phyloP scores from a whole-genome alignment of 345 rosid species.

The Eucalyptus erythrocorys region DNA sequence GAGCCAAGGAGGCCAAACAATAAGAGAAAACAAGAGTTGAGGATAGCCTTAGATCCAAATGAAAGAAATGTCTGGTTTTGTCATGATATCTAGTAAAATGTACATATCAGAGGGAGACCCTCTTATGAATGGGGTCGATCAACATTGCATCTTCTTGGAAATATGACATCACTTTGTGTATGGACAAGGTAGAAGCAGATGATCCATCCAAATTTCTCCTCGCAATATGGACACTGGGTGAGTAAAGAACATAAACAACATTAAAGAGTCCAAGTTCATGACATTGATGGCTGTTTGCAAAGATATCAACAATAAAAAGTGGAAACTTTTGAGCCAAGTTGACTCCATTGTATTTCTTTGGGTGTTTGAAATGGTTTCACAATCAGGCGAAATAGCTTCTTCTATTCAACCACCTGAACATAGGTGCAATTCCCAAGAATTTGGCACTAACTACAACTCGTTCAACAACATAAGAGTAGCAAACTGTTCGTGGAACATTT shows the following conservation, averaged over 20 bases:
- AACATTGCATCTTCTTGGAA: neutral
- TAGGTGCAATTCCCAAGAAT: slow-evolving; percentile 39
- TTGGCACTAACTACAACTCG: slow-evolving; percentile 36
- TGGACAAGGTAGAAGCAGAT: slow-evolving; percentile 68
- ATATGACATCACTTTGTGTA: neutral
- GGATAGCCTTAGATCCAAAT: neutral
- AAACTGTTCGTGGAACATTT: slow-evolving; percentile 70
- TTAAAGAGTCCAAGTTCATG: neutral
- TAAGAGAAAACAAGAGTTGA: neutral
- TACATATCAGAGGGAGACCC: slow-evolving; percentile 71
- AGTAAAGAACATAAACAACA: neutral
- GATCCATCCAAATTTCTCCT: slow-evolving; percentile 82
- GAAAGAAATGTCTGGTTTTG: neutral
- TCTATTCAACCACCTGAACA: slow-evolving; percentile 49
- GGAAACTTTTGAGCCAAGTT: neutral
- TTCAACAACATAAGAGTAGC: slow-evolving; percentile 67
- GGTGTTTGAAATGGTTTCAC: neutral
- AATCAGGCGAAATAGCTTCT: slow-evolving; percentile 70
- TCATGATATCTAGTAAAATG: neutral
- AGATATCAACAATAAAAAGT: too few relatives aligned
- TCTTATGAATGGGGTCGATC: slow-evolving; percentile 61
- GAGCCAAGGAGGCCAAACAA: neutral
- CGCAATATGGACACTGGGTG: slow-evolving; percentile 97
- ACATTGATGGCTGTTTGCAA: neutral
- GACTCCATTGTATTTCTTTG: neutral